Conservation (phyloP, 805 yeast species). For the Kuraishia molischiana region DNA sequence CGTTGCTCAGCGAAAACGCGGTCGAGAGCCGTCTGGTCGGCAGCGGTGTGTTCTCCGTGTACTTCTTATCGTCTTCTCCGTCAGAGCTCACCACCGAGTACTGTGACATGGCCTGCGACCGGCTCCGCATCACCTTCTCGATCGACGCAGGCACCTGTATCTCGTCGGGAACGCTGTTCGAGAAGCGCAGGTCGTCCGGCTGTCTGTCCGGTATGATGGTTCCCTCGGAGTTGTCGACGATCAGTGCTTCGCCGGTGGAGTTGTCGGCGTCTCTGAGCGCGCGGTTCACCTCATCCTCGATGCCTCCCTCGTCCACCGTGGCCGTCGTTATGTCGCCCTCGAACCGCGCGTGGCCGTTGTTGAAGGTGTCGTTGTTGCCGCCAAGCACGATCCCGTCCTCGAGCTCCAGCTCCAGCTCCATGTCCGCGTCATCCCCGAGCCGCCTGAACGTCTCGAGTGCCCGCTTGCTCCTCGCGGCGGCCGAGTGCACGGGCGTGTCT, state of each 20-base stretch:
- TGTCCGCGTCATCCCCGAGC: conserved; percentile 12
- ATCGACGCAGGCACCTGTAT: conserved; percentile 15
- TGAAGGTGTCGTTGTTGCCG: conserved; percentile 6
- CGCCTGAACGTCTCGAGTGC: conserved; percentile 14
- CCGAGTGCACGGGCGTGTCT: neutral
- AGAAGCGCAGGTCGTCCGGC: neutral
- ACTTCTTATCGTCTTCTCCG: neutral
- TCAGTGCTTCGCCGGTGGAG: neutral
- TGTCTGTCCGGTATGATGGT: neutral
- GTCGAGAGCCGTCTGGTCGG: neutral
- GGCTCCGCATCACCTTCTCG: conserved; percentile 8
- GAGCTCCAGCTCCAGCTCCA: conserved; percentile 13
- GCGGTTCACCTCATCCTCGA: conserved; percentile 12
- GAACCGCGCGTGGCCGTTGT: conserved; percentile 5
- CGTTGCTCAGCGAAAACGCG: neutral
- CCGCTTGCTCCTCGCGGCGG: conserved; percentile 1
- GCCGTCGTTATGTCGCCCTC: conserved; percentile 4
- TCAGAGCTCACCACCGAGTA: neutral
- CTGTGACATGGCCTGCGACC: neutral
- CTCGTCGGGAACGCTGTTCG: conserved; percentile 3
- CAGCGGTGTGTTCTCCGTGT: neutral
- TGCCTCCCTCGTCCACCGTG: conserved; percentile 13
- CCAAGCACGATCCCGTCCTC: conserved; percentile 16
- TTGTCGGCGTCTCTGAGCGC: conserved; percentile 6
- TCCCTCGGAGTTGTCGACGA: neutral